Conservation (phyloP, 345 rosid species). For the Reutealis trisperma region DNA sequence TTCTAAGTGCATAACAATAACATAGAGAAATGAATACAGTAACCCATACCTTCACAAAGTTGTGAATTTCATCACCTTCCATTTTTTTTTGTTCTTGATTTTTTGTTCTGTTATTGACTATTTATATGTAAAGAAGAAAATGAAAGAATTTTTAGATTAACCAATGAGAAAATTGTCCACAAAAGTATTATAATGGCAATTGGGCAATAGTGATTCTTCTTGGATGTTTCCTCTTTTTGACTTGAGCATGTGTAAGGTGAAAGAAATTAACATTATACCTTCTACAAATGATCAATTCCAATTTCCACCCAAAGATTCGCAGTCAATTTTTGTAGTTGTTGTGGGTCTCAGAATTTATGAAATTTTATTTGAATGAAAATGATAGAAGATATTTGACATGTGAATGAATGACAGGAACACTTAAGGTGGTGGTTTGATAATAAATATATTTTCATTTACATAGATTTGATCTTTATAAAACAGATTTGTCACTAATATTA, state of each 20-base stretch:
- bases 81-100: slow-evolving; percentile 1
- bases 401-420: too few species aligned
- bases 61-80: slow-evolving; percentile 18
- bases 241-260: neutral
- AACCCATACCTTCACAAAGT: slow-evolving; percentile 23
- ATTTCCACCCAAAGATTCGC: neutral
- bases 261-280: neutral
- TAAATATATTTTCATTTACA: too few species aligned
- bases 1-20: slow-evolving; percentile 14
- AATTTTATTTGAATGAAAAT: too few species aligned
- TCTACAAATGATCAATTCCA: too few species aligned
- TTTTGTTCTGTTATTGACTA: too few species aligned
- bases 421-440: too few species aligned
- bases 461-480: too few species aligned
- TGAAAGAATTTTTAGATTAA: neutral
- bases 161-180: neutral
- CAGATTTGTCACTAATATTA: too few species aligned
- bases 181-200: neutral
- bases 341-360: too few species aligned
- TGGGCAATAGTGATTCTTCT: neutral
- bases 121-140: neutral
- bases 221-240: neutral
- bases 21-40: slow-evolving; percentile 10
- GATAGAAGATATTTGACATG: too few species aligned
- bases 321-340: too few species aligned